Evolutionary conservation across 2,329 filamentous ascomycete genomes (phyloP).

Genomic region (Dryadomyces quercus-mongolicae): DNA sequence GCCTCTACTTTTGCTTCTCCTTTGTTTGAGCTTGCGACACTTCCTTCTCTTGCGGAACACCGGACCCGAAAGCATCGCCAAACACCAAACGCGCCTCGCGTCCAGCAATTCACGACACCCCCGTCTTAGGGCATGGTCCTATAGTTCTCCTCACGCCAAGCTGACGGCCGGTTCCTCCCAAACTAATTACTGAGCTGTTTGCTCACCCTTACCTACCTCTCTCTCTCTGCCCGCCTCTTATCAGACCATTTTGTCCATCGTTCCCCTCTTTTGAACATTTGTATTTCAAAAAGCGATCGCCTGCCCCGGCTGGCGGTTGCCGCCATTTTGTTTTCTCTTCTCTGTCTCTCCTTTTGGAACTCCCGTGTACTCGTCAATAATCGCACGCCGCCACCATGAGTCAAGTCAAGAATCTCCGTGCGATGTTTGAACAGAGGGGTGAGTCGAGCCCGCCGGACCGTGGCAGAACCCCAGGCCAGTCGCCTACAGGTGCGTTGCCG

Average conservation of each 20-base stretch:
- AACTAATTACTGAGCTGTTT: not conserved
- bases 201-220: not conserved
- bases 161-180: not conserved
- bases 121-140: not conserved
- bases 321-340: conserved; percentile 1
- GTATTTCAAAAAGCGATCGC: not conserved
- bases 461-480: conserved; percentile 52
- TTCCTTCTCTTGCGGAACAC: too few species aligned
- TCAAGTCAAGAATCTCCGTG: conserved; percentile 62
- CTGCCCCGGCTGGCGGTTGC: conserved; percentile 8
- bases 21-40: too few species aligned
- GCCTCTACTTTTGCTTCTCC: too few species aligned
- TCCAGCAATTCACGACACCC: too few species aligned
- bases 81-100: too few species aligned
- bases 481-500: conserved; percentile 27
- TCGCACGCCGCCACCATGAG: conserved; percentile 38
- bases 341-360: not conserved
- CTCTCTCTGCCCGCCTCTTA: not conserved
- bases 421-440: conserved; percentile 68
- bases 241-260: not conserved
- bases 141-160: too few species aligned
- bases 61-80: too few species aligned
- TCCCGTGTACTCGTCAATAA: not conserved
- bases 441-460: conserved; percentile 53
- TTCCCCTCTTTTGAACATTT: not conserved